Evolutionary conservation across 345 rosid genomes (phyloP), one percentile per base, ranked within the genome.

Genomic region (Populus pruinosa): DNA sequence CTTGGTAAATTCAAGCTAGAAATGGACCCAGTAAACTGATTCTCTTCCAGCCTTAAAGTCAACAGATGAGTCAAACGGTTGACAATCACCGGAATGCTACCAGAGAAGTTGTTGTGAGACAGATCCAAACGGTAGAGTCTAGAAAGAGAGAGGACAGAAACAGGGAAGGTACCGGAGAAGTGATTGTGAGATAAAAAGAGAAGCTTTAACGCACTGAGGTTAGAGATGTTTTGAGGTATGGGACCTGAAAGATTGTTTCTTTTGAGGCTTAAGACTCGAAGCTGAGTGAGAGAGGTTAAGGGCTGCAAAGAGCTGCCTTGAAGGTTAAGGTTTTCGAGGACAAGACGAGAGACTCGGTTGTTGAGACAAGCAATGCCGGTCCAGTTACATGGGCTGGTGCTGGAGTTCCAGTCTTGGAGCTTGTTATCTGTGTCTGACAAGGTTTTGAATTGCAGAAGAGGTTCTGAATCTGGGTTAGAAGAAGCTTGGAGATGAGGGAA

Each of bases 71-170:
- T 85, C 86, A 90, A 87, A 23, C 61, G 86, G 78, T 84, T 87
- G 65, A 92, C 16, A 12, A 67, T 31, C 8, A 65, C 43, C 16
- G 96, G 97, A 70, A 94, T 69, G 81, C 80, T 77, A n/a, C 98
- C 96, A 69, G 93, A 87, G 75, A 94, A 84, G 83, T 85, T 89
- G 84, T 94, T 94, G 79, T 72, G 84, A 18, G 98, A 91, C 82
- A 94, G 94, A 87, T 93, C 97, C 69, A 94, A 87, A 17, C 97
- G 97, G 87, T 87, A 89, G 38, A 94, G 91, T 13, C 91, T 86
- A 43, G 73, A 56, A 36, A 93, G 90, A 13, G 87, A 84, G 66
- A 41, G 74, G 0, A 91, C 63, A 29, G 97, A 79, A 5, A 72
- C 70, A 3, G 97, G 98, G 55, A 94, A 86, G n/a, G 78, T 76